phyloP scores from a whole-genome alignment of 805 yeast species.

The Nematodospora valgi region DNA sequence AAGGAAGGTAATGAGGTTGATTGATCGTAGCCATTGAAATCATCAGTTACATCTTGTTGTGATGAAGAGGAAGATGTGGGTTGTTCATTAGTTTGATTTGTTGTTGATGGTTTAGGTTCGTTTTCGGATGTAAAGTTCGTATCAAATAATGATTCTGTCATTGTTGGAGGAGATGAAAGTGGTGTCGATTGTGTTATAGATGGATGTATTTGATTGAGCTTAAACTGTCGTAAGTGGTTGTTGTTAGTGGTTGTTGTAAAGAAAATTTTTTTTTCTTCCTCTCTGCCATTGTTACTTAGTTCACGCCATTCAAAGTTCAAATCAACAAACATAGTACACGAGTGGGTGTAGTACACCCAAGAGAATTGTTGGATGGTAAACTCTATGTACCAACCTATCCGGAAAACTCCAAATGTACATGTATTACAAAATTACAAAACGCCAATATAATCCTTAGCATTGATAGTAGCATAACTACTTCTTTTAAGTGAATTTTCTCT shows the following conservation, averaged over 20 bases:
- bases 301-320: too few species aligned
- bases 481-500: constrained; percentile 3
- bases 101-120: constrained; percentile 4
- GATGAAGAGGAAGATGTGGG: background rate
- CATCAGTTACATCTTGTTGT: constrained; percentile 1
- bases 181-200: background rate
- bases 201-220: background rate
- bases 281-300: background rate
- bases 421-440: background rate
- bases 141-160: constrained; percentile 35
- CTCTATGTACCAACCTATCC: too few species aligned
- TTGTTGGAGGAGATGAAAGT: constrained; percentile 6
- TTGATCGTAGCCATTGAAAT: constrained; percentile 5
- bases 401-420: too few species aligned
- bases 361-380: too few species aligned
- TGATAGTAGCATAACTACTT: constrained; percentile 17
- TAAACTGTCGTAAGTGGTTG: too few species aligned
- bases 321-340: too few species aligned
- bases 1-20: constrained; percentile 25
- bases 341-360: too few species aligned
- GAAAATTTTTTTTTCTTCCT: background rate
- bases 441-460: constrained; percentile 23
- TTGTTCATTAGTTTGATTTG: constrained; percentile 1
- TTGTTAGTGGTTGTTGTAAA: background rate
- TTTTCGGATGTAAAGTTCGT: constrained; percentile 22